A percentile compares a stretch with the other conserved stretches of the same genome.
These are phyloP conservation scores for Extremus antarcticus DNA, from an alignment of 495 filamentous ascomycete species.

Conservation along the genomic window DNA sequence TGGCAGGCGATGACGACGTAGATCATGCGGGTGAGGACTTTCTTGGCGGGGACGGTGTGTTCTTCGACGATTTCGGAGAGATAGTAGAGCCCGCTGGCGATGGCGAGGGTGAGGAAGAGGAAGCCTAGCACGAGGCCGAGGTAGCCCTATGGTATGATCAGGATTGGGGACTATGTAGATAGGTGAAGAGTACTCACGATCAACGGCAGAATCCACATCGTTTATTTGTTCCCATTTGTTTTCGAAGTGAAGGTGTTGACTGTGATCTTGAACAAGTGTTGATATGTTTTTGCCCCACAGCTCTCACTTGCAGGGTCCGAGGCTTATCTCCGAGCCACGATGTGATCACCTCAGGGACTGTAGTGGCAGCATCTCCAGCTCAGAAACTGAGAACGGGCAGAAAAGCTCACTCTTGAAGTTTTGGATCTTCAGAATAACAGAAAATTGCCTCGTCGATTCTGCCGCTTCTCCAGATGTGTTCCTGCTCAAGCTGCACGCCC, in stretches of 20 bases:
- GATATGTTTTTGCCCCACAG: too few relatives aligned
- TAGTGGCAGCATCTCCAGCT: too few relatives aligned
- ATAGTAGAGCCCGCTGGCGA: conserved; percentile 94
- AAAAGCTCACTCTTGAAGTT: not conserved
- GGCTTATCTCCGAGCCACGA: too few relatives aligned
- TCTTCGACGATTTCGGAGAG: conserved; percentile 97
- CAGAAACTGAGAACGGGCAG: not conserved
- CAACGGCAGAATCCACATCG: conserved; percentile 19
- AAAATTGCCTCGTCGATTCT: not conserved
- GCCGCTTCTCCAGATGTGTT: not conserved
- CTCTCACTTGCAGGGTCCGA: too few relatives aligned
- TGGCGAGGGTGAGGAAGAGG: conserved; percentile 62
- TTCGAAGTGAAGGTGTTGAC: too few relatives aligned
- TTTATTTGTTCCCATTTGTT: not conserved
- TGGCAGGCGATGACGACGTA: conserved; percentile 72
- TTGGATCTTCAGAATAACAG: too few relatives aligned
- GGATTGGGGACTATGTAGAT: conserved; percentile 47
- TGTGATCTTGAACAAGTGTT: too few relatives aligned
- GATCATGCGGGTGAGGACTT: conserved; percentile 71
- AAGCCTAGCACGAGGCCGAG: conserved; percentile 81
- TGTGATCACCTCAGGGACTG: too few relatives aligned
- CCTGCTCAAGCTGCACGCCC: not conserved
- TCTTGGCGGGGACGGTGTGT: conserved; percentile 85
- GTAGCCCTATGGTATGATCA: conserved; percentile 45
- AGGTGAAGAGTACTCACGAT: conserved; percentile 4